Conservation (phyloP, 805 yeast genomes). For the Clavispora phyllophila region DNA sequence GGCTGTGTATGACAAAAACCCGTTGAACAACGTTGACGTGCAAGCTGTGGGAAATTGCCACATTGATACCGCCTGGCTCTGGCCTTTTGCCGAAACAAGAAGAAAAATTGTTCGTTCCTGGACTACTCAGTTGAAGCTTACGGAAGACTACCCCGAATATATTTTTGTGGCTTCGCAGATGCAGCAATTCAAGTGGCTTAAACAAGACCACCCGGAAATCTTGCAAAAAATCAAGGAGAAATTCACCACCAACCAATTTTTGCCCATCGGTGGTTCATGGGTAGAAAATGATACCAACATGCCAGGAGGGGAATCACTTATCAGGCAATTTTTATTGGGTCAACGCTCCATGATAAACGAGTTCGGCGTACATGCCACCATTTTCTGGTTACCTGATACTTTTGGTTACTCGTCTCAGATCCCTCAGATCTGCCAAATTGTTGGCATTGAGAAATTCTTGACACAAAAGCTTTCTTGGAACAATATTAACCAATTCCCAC, state of each 20-base stretch:
- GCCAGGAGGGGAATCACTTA: constrained; percentile 90
- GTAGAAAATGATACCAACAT: constrained; percentile 95
- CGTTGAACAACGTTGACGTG: constrained; percentile 52
- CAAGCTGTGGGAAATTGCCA: constrained; percentile 92
- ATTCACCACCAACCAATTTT: constrained; percentile 65
- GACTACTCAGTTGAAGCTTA: constrained; percentile 84
- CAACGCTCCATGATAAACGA: constrained; percentile 78
- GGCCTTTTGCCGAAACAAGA: constrained; percentile 98
- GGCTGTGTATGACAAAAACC: constrained; percentile 40
- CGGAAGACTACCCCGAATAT: constrained; percentile 88
- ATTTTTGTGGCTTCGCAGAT: constrained; percentile 93
- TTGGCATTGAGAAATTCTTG: constrained; percentile 77
- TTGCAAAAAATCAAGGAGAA: constrained; percentile 61
- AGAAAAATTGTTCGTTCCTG: constrained; percentile 91
- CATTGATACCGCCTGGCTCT: constrained; percentile 97
- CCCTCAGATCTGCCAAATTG: constrained; percentile 87
- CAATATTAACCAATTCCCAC: constrained; percentile 86
- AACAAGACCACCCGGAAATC: constrained; percentile 78
- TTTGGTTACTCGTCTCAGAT: constrained; percentile 95
- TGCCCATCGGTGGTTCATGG: constrained; percentile 97
- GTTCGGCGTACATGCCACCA: constrained; percentile 69
- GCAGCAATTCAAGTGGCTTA: constrained; percentile 92
- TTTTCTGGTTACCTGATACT: constrained; percentile 96
- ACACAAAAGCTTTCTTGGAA: constrained; percentile 97
- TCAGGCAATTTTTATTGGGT: constrained; percentile 85